These are phyloP conservation scores for Rhizophora apiculata DNA, from an alignment of 345 rosid genomes.

Conservation along the genomic window DNA sequence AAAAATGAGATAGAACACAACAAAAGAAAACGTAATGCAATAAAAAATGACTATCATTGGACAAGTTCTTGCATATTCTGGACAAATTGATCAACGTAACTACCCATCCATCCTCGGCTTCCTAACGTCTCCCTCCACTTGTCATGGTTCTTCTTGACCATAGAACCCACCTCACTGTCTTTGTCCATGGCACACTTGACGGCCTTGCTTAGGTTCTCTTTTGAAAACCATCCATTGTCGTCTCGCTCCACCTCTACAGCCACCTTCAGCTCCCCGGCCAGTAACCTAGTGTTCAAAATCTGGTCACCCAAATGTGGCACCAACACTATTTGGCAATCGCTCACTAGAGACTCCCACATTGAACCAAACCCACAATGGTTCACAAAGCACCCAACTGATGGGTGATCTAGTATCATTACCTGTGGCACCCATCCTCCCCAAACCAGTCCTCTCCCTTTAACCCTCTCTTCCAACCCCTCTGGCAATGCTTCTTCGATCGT, in stretches of 20 bases:
- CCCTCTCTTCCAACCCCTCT: conserved; percentile 59
- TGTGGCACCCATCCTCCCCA: conserved; percentile 27
- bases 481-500: conserved; percentile 69
- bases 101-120: conserved; percentile 29
- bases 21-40: no score
- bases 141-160: conserved; percentile 41
- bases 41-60: neutral
- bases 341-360: conserved; percentile 45
- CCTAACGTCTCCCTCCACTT: conserved; percentile 37
- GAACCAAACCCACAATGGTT: conserved; percentile 32
- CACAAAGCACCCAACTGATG: conserved; percentile 26
- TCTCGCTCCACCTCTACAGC: conserved; percentile 40
- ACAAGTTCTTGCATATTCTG: conserved; percentile 35
- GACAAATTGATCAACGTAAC: conserved; percentile 42
- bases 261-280: conserved; percentile 39
- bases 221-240: conserved; percentile 21
- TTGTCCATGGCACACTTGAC: conserved; percentile 23
- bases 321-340: conserved; percentile 37
- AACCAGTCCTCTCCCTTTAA: conserved; percentile 33
- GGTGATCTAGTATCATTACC: conserved; percentile 13
- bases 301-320: conserved; percentile 44
- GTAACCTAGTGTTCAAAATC: conserved; percentile 36
- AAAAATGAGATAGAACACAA: no score
- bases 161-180: conserved; percentile 37
- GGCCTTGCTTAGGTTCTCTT: conserved; percentile 18